These are phyloP conservation scores for Centella asiatica DNA, from an alignment of 129 eudicot species.

Conservation along the genomic window DNA sequence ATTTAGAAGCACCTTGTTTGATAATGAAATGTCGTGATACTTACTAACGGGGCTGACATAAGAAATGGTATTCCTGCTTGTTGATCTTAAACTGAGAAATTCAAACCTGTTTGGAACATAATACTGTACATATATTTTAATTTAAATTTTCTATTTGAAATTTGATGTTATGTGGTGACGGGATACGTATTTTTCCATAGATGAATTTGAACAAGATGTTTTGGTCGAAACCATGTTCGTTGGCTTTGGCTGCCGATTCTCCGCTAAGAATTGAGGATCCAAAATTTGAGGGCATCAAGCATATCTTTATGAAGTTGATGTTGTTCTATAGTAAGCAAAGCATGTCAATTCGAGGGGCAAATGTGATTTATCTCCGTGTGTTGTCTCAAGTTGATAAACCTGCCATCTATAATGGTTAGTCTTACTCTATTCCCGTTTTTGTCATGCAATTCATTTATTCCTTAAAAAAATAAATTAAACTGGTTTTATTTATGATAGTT, in stretches of 20 bases:
- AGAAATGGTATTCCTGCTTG: too few species aligned
- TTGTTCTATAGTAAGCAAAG: constrained; percentile 83
- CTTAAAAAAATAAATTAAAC: neutral
- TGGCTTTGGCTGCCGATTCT: constrained; percentile 54
- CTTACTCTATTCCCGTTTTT: constrained; percentile 5
- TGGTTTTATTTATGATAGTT: neutral
- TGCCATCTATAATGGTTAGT: constrained; percentile 80
- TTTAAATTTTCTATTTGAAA: too few species aligned
- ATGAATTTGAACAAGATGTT: constrained; percentile 54
- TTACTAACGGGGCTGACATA: too few species aligned
- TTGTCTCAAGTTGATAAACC: constrained; percentile 68
- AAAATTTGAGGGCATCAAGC: constrained; percentile 64
- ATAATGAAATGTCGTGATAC: too few species aligned
- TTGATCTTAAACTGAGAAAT: too few species aligned
- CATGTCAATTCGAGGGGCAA: constrained; percentile 72
- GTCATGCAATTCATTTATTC: neutral
- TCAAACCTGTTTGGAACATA: too few species aligned
- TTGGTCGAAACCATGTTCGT: constrained; percentile 50
- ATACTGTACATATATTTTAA: too few species aligned
- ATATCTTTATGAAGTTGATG: constrained; percentile 57
- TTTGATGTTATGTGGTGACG: too few species aligned
- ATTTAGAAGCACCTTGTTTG: too few species aligned
- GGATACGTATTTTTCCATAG: constrained; percentile 10
- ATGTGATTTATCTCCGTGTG: constrained; percentile 69
- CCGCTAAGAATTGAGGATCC: constrained; percentile 47